Evolutionary conservation across 2,329 filamentous ascomycete species (phyloP).

Genomic region (Aspergillus brasiliensis): DNA sequence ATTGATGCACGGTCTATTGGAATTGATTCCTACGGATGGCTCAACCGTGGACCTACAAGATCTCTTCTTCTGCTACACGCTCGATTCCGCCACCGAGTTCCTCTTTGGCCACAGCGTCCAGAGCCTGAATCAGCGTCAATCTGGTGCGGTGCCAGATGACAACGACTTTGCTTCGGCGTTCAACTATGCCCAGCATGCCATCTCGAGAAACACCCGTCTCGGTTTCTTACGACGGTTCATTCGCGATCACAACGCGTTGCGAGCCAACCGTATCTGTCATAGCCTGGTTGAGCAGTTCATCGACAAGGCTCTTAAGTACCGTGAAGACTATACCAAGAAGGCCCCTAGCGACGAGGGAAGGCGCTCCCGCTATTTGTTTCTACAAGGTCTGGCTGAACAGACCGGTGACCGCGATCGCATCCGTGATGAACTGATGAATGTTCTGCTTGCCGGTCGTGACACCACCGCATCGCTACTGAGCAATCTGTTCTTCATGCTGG

Average conservation of each 20-base stretch:
- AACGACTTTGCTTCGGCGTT: constrained; percentile 29
- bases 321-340: constrained; percentile 14
- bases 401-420: constrained; percentile 48
- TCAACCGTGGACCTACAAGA: constrained; percentile 29
- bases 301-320: constrained; percentile 39
- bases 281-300: constrained; percentile 37
- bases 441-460: constrained; percentile 54
- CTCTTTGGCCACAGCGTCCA: constrained; percentile 67
- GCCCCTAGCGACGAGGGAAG: constrained; percentile 15
- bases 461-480: constrained; percentile 50
- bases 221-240: constrained; percentile 19
- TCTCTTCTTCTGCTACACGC: constrained; percentile 50
- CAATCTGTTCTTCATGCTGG: constrained; percentile 50
- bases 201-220: constrained; percentile 18
- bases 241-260: constrained; percentile 23
- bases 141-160: constrained; percentile 18
- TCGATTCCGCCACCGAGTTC: constrained; percentile 84
- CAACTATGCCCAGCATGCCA: constrained; percentile 29
- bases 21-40: constrained; percentile 26
- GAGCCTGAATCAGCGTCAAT: constrained; percentile 46
- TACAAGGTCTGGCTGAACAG: constrained; percentile 48
- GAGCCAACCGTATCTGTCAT: constrained; percentile 41
- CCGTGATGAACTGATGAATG: constrained; percentile 50
- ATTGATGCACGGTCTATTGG: constrained; percentile 25
- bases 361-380: constrained; percentile 46